phyloP scores from a whole-genome alignment of 2,329 filamentous ascomycete genomes.

The Bipolaris gigantea region DNA sequence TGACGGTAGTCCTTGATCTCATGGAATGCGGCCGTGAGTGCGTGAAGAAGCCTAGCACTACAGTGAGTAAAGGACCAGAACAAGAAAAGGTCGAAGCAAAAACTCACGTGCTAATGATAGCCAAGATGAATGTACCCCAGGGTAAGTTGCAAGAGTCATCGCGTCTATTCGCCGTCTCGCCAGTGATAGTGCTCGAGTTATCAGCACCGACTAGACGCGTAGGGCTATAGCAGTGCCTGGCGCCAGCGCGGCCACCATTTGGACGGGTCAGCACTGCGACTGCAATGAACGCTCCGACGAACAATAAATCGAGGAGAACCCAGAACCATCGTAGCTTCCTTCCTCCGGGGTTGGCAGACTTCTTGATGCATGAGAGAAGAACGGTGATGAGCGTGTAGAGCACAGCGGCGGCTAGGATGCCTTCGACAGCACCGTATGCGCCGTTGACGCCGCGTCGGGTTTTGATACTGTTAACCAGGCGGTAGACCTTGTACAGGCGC shows the following conservation, averaged over 20 bases:
- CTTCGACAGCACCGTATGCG: slow-evolving; percentile 49
- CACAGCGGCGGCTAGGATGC: slow-evolving; percentile 51
- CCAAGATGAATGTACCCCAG: slow-evolving; percentile 50
- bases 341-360: slow-evolving; percentile 32
- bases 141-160: slow-evolving; percentile 46
- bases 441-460: slow-evolving; percentile 30
- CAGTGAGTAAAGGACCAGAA: background rate
- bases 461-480: slow-evolving; percentile 41
- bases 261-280: slow-evolving; percentile 48
- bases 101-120: slow-evolving; percentile 52
- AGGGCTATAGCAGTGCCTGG: slow-evolving; percentile 36
- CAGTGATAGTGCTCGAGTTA: slow-evolving; percentile 12
- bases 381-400: slow-evolving; percentile 48
- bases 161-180: slow-evolving; percentile 15
- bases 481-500: slow-evolving; percentile 47
- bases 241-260: slow-evolving; percentile 39
- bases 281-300: slow-evolving; percentile 49
- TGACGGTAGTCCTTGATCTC: slow-evolving; percentile 35
- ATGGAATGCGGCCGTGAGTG: slow-evolving; percentile 49
- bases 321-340: slow-evolving; percentile 46
- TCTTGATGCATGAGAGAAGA: slow-evolving; percentile 41
- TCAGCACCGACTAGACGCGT: slow-evolving; percentile 7
- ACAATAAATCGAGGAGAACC: slow-evolving; percentile 44
- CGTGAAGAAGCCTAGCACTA: slow-evolving; percentile 46
- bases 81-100: background rate